These are phyloP conservation scores for Poa pratensis DNA, from an alignment of 176 grass and related monocot genomes.

Conservation along the genomic window DNA sequence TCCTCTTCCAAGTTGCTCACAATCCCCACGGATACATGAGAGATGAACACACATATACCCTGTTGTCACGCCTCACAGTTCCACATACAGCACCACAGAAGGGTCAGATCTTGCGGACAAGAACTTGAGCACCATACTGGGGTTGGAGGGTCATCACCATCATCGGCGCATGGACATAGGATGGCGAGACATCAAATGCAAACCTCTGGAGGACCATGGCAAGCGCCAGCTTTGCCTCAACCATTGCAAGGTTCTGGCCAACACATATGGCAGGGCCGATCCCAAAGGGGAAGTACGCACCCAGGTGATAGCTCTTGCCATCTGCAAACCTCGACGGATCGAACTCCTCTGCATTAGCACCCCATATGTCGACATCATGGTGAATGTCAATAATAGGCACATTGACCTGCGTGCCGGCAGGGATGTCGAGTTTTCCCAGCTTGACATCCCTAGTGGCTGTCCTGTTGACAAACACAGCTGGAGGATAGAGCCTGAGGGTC, in stretches of 20 bases:
- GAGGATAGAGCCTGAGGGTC: conserved; percentile 82
- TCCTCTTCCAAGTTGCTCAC: not conserved
- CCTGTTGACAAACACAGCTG: conserved; percentile 53
- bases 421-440: conserved; percentile 64
- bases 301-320: conserved; percentile 70
- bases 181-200: conserved; percentile 60
- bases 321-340: conserved; percentile 79
- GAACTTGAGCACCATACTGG: conserved; percentile 77
- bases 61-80: not conserved
- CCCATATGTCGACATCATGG: conserved; percentile 71
- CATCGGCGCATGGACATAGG: conserved; percentile 84
- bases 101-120: conserved; percentile 64
- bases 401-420: conserved; percentile 58
- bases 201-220: conserved; percentile 67
- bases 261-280: conserved; percentile 67
- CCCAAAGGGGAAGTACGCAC: conserved; percentile 74
- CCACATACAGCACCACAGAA: not conserved
- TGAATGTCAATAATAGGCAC: conserved; percentile 62
- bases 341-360: conserved; percentile 56
- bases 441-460: conserved; percentile 50
- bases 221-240: conserved; percentile 74
- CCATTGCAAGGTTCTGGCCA: conserved; percentile 74
- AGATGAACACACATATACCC: not conserved
- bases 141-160: conserved; percentile 64
- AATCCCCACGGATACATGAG: not conserved